Percentiles rank a stretch among this genome's conserved stretches.
These are phyloP conservation scores for Hypoxylon lienhwacheense DNA, from an alignment of 495 filamentous ascomycete species.

Conservation along the genomic window DNA sequence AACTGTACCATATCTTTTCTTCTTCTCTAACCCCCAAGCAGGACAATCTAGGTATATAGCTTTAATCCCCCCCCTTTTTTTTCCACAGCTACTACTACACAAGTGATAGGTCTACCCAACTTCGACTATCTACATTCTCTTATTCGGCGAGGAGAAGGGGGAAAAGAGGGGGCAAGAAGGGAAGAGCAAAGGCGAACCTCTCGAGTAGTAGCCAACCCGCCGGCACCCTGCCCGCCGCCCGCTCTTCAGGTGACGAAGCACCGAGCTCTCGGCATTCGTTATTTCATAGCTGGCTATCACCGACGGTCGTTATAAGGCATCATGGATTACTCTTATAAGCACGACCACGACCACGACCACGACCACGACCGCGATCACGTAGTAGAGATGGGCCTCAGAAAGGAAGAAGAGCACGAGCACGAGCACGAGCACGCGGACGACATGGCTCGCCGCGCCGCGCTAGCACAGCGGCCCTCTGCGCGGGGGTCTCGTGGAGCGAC, in stretches of 20 bases:
- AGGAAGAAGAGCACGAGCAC: constrained; percentile 13
- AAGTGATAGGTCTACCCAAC: constrained; percentile 4
- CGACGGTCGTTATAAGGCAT: too few relatives aligned
- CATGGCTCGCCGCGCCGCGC: too few relatives aligned
- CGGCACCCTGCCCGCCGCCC: neutral
- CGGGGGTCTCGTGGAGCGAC: too few relatives aligned
- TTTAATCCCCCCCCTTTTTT: neutral
- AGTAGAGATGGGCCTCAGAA: constrained; percentile 16
- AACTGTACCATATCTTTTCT: neutral
- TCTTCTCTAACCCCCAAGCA: neutral
- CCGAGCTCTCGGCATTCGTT: too few relatives aligned
- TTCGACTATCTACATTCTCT: constrained; percentile 26
- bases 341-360: neutral
- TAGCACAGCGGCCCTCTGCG: too few relatives aligned
- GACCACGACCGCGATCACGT: neutral
- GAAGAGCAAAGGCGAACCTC: neutral
- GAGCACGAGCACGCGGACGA: too few relatives aligned
- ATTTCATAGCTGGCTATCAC: too few relatives aligned
- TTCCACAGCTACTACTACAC: neutral
- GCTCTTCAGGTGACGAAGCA: neutral
- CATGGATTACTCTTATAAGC: too few relatives aligned
- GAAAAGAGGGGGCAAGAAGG: neutral
- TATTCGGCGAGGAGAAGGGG: neutral
- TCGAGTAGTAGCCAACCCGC: neutral
- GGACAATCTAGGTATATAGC: neutral